Base-by-base conservation (phyloP, 1,284 basidiomycete species). In the Hemileia vastatrix region DNA sequence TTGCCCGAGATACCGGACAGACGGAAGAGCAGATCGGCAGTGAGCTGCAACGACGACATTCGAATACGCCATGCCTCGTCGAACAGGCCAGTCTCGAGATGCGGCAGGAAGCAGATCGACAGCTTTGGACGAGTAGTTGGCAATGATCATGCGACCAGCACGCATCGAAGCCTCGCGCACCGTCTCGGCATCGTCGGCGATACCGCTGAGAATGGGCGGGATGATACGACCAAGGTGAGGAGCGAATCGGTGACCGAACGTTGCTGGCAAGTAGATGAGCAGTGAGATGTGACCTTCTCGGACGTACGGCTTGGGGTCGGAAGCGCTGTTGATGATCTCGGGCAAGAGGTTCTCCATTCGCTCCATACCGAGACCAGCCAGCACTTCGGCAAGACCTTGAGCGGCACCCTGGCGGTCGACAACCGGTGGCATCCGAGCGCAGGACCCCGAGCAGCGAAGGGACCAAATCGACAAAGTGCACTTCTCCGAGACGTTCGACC, bases 271-370 rank as follows among this genome's bases (percentile, higher is more conserved):
- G 79, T 88, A 99, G 33, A 99, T 92, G 55, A 99, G 84, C 23
- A 99, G 80, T 1, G 93, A 95, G 84, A 99, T 96, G 80, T 96
- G 96, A 21, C 95, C 94, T 80, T 97, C 95, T 55, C 92, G 84
- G 43, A 98, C 90, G 56, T 93, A 94, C 24, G 92, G 83, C 19
- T 89, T 81, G 3, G 90, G 86, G 56, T 89, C 93, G 68, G 89
- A 84, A 1, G 92, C 90, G 76, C 90, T 96, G 50, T 83, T 83
- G 70, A 98, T 88, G 73, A 98, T 90, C 68, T 94, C 90, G 0
- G 95, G 95, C 5, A 98, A 81, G 3, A 99, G 80, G 3, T 87
- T 89, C 76, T 98, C 95, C 71, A 99, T 83, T 57, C 93, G 84
- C 70, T 97, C 94, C 86, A 96, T 95, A 31, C 95, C 95, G 40